phyloP scores from a whole-genome alignment of 805 yeast species.

The Kuraishia capsulata region DNA sequence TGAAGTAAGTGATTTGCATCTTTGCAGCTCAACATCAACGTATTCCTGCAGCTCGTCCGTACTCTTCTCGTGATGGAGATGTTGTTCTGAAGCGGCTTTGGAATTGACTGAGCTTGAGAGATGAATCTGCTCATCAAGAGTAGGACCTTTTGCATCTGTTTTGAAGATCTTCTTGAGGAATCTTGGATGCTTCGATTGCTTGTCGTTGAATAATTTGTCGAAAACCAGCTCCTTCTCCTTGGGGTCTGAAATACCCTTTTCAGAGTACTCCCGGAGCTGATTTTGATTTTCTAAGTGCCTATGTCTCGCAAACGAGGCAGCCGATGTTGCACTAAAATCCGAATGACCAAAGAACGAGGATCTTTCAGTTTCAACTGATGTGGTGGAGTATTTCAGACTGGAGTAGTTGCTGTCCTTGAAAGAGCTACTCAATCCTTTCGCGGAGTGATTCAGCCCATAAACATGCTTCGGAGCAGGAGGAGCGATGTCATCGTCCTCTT shows the following conservation, averaged over 20 bases:
- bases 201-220: slow-evolving; percentile 33
- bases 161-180: slow-evolving; percentile 35
- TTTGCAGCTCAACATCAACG: slow-evolving; percentile 32
- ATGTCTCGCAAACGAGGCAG: slow-evolving; percentile 77
- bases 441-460: not conserved
- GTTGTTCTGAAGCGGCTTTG: slow-evolving; percentile 4
- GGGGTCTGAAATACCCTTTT: slow-evolving; percentile 9
- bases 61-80: not conserved
- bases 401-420: slow-evolving; percentile 12
- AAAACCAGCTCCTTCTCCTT: slow-evolving; percentile 20
- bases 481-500: not conserved
- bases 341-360: slow-evolving; percentile 45
- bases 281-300: slow-evolving; percentile 24
- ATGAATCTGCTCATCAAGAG: slow-evolving; percentile 23
- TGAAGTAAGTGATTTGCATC: slow-evolving; percentile 62
- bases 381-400: slow-evolving; percentile 19
- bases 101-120: slow-evolving; percentile 11
- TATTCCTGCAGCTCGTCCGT: not conserved
- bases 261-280: slow-evolving; percentile 9
- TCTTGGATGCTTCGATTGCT: slow-evolving; percentile 32
- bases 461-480: not conserved
- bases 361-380: slow-evolving; percentile 23
- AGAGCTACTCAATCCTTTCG: not conserved
- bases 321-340: slow-evolving; percentile 82
- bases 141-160: slow-evolving; percentile 20